Evolutionary conservation across 1,284 basidiomycete species (phyloP), one percentile per base, ranked within the genome.

Genomic region (Vanrija pseudolonga): DNA sequence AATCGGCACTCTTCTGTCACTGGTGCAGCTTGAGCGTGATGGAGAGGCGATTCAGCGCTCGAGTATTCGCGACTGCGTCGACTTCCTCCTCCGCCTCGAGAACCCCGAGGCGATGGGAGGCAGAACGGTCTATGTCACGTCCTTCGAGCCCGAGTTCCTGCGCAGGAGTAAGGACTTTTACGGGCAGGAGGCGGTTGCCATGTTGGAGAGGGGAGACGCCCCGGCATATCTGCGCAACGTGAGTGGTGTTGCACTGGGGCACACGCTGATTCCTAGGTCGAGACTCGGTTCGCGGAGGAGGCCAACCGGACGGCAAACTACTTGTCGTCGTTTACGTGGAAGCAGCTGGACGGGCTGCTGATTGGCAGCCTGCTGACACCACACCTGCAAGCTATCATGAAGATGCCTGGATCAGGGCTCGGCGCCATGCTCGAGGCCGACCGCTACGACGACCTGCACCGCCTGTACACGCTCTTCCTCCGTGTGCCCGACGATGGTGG

Each of bases 1-100:
- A 61, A 82, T 91, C 61, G 80, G 82, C 19, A 90, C 92, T 5
- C 82, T 98, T 43, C 82, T 98, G 50, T 84, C 83, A 32, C 89
- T 95, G 74, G 86, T 98, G 50, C 89, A 86, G 62, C 86, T 91
- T 56, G 95, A 98, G 69, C 86, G 95, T 18, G 88, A 95, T 60
- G 94, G 94, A 22, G 88, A 88, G 62, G 84, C 84, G 46, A 94
- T 98, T 70, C 93, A 92, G 72, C 86, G 90, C 26, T 95, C 91
- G 7, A 87, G 90, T 5, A 84, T 98, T 55, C 89, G 91, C 68
- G 88, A 88, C 65, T 92, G 88, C 59, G 86, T 96, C 39, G 91
- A 95, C 54, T 87, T 98, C 57, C 83, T 97, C 45, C 77, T 73
- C 0, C 64, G 72, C 3, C 56, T 77, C 17, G 55, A 54, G 17